Conservation (phyloP, 1,284 basidiomycete species). For the Leucoagaricus sp. region DNA sequence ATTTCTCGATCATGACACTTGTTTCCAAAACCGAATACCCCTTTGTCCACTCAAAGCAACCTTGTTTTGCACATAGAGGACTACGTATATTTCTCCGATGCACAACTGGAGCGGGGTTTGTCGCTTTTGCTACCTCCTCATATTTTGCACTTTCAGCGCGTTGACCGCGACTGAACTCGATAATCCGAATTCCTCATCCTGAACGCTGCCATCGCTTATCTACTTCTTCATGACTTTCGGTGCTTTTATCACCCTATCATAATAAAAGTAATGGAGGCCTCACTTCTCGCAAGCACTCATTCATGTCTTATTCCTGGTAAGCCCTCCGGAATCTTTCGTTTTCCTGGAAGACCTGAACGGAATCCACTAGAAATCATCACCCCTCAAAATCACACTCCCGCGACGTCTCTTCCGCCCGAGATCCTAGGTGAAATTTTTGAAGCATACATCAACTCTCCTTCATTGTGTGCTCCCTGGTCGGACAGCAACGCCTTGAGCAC, state of each 20-base stretch:
- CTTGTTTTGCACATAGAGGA: neutral
- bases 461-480: neutral
- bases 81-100: neutral
- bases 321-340: neutral
- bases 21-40: neutral
- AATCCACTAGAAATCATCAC: neutral
- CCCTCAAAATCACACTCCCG: neutral
- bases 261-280: too few species aligned
- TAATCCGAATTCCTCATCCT: too few species aligned
- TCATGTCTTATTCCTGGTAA: too few species aligned
- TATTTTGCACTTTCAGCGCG: too few species aligned
- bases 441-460: slow-evolving; percentile 2
- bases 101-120: neutral
- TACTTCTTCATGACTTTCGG: too few species aligned
- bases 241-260: too few species aligned
- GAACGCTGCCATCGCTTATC: too few species aligned
- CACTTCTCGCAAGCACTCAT: too few species aligned
- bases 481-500: neutral
- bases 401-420: slow-evolving; percentile 3
- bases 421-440: slow-evolving; percentile 10
- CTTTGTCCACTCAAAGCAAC: slow-evolving; percentile 2
- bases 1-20: neutral
- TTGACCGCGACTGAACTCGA: too few species aligned
- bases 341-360: neutral
- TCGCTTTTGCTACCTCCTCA: too few species aligned